These are phyloP conservation scores for Trebouxiophyceae sp. DNA, from an alignment of 163 green algal species.

Conservation along the genomic window DNA sequence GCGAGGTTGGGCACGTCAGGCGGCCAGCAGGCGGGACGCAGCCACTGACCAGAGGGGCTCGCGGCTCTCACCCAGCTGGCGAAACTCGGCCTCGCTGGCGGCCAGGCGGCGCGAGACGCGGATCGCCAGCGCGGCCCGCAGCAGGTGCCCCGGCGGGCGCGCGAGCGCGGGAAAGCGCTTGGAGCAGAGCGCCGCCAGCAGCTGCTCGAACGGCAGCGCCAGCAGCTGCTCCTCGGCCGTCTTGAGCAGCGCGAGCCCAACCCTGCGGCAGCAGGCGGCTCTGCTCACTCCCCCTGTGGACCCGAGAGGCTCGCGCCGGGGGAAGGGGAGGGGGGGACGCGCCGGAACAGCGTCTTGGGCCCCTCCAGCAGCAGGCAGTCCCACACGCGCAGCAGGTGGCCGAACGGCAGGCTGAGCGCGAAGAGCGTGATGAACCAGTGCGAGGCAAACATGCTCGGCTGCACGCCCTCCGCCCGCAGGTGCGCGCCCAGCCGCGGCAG, in stretches of 20 bases:
- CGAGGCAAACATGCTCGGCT: constrained; percentile 66
- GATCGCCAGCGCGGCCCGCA: constrained; percentile 33
- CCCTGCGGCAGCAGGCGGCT: too few species aligned
- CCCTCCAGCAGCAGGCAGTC: constrained; percentile 75
- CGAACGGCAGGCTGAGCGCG: constrained; percentile 73
- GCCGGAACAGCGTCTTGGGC: constrained; percentile 31
- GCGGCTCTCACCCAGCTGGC: too few species aligned
- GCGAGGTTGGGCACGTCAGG: too few species aligned
- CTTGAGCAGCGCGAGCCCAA: constrained; percentile 58
- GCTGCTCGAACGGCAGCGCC: constrained; percentile 38
- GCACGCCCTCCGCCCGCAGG: constrained; percentile 37
- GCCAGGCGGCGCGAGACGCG: constrained; percentile 29
- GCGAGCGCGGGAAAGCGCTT: constrained; percentile 39
- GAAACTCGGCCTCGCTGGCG: neutral
- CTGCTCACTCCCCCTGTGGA: too few species aligned
- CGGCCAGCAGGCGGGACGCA: too few species aligned
- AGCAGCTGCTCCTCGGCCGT: constrained; percentile 42
- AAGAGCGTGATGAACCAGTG: constrained; percentile 91
- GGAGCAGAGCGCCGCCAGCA: constrained; percentile 36
- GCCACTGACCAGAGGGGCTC: too few species aligned
- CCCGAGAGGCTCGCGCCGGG: too few species aligned
- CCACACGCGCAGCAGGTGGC: constrained; percentile 72
- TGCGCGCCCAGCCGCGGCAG: constrained; percentile 33
- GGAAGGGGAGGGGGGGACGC: neutral
- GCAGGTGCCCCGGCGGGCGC: constrained; percentile 20